Evolutionary conservation across 352 stramenopile species (phyloP), one percentile per base, ranked within the genome.

Genomic region (Globisporangium solare): DNA sequence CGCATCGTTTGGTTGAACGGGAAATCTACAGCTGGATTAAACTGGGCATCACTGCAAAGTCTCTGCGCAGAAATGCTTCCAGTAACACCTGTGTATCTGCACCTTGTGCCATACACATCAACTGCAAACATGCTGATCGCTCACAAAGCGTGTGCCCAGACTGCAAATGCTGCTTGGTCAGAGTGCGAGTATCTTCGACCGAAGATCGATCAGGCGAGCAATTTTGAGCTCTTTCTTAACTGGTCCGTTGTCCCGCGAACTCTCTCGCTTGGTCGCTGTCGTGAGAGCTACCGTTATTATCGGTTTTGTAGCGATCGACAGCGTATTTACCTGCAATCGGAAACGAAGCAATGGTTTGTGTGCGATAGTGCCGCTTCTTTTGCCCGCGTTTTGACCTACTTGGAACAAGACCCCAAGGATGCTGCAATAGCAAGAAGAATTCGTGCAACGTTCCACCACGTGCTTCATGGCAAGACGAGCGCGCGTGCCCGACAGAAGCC

Each of bases 1-100:
- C 43, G 56, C 31, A 63, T 92, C 46, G 74, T 90, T 37, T 79
- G 83, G 8, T 52, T 88, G n/a, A 92, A 92, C 41, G 76, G 79
- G 0, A 66, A 56, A 24, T 63, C 71, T 18, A 69, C 82, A 17
- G 47, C 59, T 24, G 74, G 76, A 17, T 54, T 86, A 24, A 76
- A 51, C 27, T 86, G 76, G 76, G 17, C 45, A 18, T 75, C 74
- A 0, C 52, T 86, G 13, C 71, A 76, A 21, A 61, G 63, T 20
- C 8, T 86, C 14, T 81, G 69, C 35, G 57, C 51, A 2, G 68
- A 79, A 21, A 55, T 82, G 22, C 56, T 52, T 21, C 49, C 61
- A 14, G 51, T 66, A 3, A 61, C 58, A n/a, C 60, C 68, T 22
- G 55, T 88, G 14, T 77, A 78, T 45, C 48, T 89, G 6, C 77